Evolutionary conservation across 2,329 filamentous ascomycete genomes (phyloP), one percentile per base, ranked within the genome.

Genomic region (Pseudofabraea citricarpa): DNA sequence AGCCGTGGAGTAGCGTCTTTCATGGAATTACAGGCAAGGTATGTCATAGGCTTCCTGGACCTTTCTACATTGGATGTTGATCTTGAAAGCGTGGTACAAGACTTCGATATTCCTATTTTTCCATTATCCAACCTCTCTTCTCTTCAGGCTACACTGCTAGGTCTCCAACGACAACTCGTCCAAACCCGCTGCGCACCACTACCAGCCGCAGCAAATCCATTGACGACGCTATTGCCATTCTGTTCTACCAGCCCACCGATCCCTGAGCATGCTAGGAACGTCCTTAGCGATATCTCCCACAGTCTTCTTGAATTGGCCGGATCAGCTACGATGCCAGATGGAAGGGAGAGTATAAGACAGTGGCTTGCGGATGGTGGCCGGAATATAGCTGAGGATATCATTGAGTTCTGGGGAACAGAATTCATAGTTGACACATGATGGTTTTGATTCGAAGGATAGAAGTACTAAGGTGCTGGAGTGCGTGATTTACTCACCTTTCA

Each of bases 21-120:
- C 36, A 55, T 62, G 52, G 41, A 53, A 27, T 49, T 63, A 7
- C 61, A 63, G 48, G 43, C 50, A 22, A 57, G 48, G 61, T 63
- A 48, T 6, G 39, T n/a, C n/a, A n/a, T n/a, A n/a, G n/a, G n/a
- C n/a, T n/a, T n/a, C n/a, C n/a, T n/a, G n/a, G n/a, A n/a, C n/a
- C n/a, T n/a, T n/a, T n/a, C n/a, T n/a, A n/a, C n/a, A n/a, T n/a
- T n/a, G n/a, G n/a, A n/a, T n/a, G n/a, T n/a, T n/a, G n/a, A n/a
- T n/a, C n/a, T n/a, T n/a, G n/a, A n/a, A n/a, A 31, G 27, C 27
- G 16, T 31, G 16, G 27, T 15, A 31, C 27, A 12, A 12, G 13
- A 12, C 3, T 31, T 60, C 31, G 55, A 59, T 20, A 56, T 63
- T 7, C 56, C 56, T 15, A 51, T 62, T 15, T 43, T 63, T 6